Conservation (phyloP, 225 moss, liverwort and hornwort species). For the Marchantia polymorpha region DNA sequence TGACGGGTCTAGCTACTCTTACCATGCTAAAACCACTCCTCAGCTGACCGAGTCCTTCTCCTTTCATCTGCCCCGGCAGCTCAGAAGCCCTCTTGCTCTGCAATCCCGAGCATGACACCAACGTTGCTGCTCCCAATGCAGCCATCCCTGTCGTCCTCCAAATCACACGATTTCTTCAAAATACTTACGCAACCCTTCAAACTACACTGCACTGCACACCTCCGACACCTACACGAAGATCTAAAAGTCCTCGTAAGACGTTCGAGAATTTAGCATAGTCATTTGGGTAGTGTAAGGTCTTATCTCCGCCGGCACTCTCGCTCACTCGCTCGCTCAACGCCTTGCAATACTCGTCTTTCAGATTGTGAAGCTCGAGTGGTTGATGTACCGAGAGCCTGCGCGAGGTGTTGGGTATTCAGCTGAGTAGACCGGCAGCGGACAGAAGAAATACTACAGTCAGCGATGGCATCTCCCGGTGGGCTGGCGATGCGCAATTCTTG, state of each 20-base stretch:
- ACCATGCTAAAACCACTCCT: conserved; percentile 23
- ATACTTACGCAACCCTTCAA: not conserved
- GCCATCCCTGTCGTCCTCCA: conserved; percentile 11
- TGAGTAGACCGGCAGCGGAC: no score
- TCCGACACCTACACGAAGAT: not conserved
- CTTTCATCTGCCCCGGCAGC: conserved; percentile 33
- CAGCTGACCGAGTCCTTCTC: conserved; percentile 36
- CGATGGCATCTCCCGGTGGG: no score
- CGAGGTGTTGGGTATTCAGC: no score
- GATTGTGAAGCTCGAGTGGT: no score
- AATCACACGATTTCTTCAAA: not conserved
- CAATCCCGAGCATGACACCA: conserved; percentile 16
- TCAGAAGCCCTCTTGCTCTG: conserved; percentile 12
- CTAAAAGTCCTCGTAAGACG: not conserved
- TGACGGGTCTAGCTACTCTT: conserved; percentile 26
- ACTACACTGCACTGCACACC: not conserved
- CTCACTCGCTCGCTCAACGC: no score
- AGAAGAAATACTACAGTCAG: no score
- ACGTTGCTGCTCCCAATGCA: conserved; percentile 8
- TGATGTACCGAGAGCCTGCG: no score
- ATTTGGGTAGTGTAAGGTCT: no score
- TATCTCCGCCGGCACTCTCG: no score
- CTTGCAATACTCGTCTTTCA: no score
- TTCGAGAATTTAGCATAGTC: not conserved
- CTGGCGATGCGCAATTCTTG: not conserved